A percentile compares a stretch with the other conserved stretches of the same genome.
These are phyloP conservation scores for Pueraria montana DNA, from an alignment of 306 rosid species.

Conservation along the genomic window DNA sequence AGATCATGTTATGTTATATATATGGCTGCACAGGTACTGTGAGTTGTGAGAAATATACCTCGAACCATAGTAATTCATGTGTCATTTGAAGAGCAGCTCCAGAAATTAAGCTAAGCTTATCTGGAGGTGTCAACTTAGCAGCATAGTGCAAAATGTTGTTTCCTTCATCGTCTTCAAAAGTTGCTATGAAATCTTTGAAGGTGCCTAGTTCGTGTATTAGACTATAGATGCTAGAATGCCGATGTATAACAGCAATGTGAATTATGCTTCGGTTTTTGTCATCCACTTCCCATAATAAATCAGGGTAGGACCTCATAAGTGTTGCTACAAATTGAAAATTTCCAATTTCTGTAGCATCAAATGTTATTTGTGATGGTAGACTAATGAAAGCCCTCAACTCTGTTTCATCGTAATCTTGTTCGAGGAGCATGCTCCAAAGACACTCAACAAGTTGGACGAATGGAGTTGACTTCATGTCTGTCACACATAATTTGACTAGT, in stretches of 20 bases:
- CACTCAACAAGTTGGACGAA: conserved; percentile 46
- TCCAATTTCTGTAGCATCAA: conserved; percentile 53
- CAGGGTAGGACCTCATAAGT: conserved; percentile 50
- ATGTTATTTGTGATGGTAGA: conserved; percentile 48
- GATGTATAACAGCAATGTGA: conserved; percentile 56
- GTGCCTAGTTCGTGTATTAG: conserved; percentile 46
- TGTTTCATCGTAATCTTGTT: conserved; percentile 4
- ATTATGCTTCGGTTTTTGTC: conserved; percentile 48
- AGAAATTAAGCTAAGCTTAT: conserved; percentile 44
- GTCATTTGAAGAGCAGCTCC: conserved; percentile 62
- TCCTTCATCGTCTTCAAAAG: conserved; percentile 38
- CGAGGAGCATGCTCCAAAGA: conserved; percentile 43
- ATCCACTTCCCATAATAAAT: conserved; percentile 53
- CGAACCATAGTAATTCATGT: conserved; percentile 56
- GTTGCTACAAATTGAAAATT: conserved; percentile 53
- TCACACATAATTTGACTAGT: background rate
- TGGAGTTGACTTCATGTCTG: conserved; percentile 30
- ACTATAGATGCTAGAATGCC: conserved; percentile 51
- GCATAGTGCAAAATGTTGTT: conserved; percentile 55
- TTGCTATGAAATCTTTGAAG: conserved; percentile 44
- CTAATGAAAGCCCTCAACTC: conserved; percentile 31
- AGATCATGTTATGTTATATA: background rate
- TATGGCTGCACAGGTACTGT: background rate
- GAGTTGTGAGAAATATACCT: conserved; percentile 43
- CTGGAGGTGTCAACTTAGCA: conserved; percentile 52